phyloP scores from a whole-genome alignment of 1,139 yeast genomes.

The Kodamaea sp. region DNA sequence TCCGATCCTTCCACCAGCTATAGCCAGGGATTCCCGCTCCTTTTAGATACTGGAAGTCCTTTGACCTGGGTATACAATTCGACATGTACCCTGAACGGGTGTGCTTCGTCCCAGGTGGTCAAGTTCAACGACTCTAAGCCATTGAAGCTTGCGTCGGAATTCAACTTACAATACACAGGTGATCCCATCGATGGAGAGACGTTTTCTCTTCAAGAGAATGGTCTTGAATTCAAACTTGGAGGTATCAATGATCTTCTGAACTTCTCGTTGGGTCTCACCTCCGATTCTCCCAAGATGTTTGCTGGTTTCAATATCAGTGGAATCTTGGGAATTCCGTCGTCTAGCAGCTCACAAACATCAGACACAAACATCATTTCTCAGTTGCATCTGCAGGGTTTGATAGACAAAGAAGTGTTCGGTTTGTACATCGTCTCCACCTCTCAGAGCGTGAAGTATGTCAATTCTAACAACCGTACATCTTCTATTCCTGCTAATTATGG shows the following conservation, averaged over 20 bases:
- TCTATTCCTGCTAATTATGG: slow-evolving; percentile 17
- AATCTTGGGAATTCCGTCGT: slow-evolving; percentile 55
- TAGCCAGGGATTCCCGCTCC: slow-evolving; percentile 43
- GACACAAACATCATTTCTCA: slow-evolving; percentile 24
- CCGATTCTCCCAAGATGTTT: slow-evolving; percentile 54
- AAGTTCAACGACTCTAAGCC: slow-evolving; percentile 24
- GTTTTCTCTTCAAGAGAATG: slow-evolving; percentile 20
- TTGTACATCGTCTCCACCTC: slow-evolving; percentile 21
- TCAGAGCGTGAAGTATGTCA: slow-evolving; percentile 14
- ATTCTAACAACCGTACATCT: slow-evolving; percentile 4
- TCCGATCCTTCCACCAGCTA: slow-evolving; percentile 16
- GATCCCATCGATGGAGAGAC: slow-evolving; percentile 57
- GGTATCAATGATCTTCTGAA: slow-evolving; percentile 25
- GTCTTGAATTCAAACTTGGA: slow-evolving; percentile 6
- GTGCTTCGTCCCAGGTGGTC: slow-evolving; percentile 27
- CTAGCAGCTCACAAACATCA: slow-evolving; percentile 1
- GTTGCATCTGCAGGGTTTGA: slow-evolving; percentile 16
- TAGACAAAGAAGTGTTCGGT: slow-evolving; percentile 25
- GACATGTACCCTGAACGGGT: slow-evolving; percentile 48
- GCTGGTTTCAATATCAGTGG: slow-evolving; percentile 58
- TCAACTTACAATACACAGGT: slow-evolving; percentile 53
- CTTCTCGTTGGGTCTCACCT: slow-evolving; percentile 56
- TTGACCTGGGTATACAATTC: slow-evolving; percentile 64
- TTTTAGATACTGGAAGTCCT: slow-evolving; percentile 68
- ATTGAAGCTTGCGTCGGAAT: slow-evolving; percentile 21